Evolutionary conservation across 2,329 filamentous ascomycete genomes (phyloP), one percentile per base, ranked within the genome.

Genomic region (Alternaria sp.): DNA sequence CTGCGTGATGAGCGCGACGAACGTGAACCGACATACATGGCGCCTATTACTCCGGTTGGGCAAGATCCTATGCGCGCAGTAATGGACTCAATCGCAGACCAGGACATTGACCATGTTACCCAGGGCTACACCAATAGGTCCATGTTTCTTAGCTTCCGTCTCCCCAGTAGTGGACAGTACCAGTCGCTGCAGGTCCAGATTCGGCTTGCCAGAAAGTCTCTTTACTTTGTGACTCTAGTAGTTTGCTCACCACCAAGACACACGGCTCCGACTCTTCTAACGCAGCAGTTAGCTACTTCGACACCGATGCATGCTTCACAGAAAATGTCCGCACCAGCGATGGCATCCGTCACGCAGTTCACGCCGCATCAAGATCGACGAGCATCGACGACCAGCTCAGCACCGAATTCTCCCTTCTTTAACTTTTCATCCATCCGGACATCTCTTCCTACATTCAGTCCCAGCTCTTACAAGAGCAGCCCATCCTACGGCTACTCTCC

Each of bases 11-110:
- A 84, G 61, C 71, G 80, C 48, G 80, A 82, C 39, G 72, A 75
- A 29, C 77, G 80, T 36, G 82, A 84, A 54, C 82, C 82, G 13
- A 71, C 81, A 28, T 83, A 82, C 61, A 79, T 84, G 70, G 78
- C 83, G 24, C 81, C 82, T 5, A 84, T 84, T 24, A 78, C 77
- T 14, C 74, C 75, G 10, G 68, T 79, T 4, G 75, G 76, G 33
- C 75, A 81, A 37, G 80, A 82, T 63, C 78, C 79, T 10, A 69
- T 83, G 45, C 74, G 75, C 21, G 56, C 67, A 5, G 73, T 81
- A 11, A 69, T 83, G 44, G 72, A 78, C 14, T 71, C 72, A 24
- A 70, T 82, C 8, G 64, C 68, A 3, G 79, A 82, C 40, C 71
- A 70, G 4, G 80, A 83, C 52, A 73, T 81, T 13, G 80, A 82